phyloP scores from a whole-genome alignment of 257 asterid species.

The Phtheirospermum japonicum region DNA sequence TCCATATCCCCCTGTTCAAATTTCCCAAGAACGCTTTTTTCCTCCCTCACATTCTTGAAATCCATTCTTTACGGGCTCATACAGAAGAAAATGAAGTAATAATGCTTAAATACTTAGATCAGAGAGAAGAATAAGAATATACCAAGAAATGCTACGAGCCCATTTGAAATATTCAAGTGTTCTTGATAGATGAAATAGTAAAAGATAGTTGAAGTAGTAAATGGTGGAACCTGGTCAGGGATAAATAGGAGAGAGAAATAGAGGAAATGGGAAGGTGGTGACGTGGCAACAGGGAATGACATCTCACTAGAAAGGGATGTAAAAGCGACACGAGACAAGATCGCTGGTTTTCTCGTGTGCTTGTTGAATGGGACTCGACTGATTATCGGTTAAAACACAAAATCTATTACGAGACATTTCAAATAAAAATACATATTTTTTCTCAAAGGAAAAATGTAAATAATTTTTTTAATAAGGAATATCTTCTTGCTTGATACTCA shows the following conservation, averaged over 20 bases:
- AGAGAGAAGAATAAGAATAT: too few species aligned
- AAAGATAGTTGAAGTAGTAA: not conserved
- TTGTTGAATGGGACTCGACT: too few species aligned
- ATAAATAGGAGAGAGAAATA: constrained; percentile 27
- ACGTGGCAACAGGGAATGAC: constrained; percentile 26
- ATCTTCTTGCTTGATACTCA: too few species aligned
- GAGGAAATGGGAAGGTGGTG: not conserved
- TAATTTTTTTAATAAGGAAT: too few species aligned
- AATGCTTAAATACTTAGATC: not conserved
- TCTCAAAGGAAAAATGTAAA: too few species aligned
- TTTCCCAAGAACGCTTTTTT: constrained; percentile 6
- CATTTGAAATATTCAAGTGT: not conserved
- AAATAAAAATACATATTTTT: too few species aligned
- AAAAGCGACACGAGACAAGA: constrained; percentile 15
- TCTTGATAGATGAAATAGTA: not conserved
- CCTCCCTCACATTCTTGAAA: constrained; percentile 26
- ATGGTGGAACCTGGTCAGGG: constrained; percentile 26
- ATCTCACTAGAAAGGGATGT: constrained; percentile 22
- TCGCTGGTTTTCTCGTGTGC: too few species aligned
- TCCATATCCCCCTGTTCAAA: constrained; percentile 26
- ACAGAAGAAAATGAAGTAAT: not conserved
- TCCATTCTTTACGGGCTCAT: constrained; percentile 28
- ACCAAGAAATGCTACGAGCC: not conserved
- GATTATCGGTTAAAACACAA: too few species aligned
- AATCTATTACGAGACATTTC: too few species aligned